Evolutionary conservation across 2,329 filamentous ascomycete genomes (phyloP), one percentile per base, ranked within the genome.

Genomic region (Talaromyces sp.): DNA sequence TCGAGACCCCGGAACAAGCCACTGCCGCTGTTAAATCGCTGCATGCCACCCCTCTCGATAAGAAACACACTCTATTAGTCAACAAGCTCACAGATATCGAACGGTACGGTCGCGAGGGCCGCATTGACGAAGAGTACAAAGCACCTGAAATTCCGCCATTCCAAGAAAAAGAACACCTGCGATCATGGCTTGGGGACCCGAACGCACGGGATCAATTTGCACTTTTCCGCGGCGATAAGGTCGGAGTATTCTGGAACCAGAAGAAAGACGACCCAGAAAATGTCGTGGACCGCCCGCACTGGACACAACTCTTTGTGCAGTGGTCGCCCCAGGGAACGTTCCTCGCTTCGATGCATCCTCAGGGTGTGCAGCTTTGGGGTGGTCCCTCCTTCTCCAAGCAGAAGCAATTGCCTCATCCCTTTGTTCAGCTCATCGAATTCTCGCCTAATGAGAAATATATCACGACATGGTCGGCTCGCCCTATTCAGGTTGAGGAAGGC

Each of bases 11-110:
- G 60, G 91, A 89, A 72, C 93, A 98, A 81, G 95, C 95, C 29
- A 84, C 90, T 60, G 90, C 90, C 58, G 95, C 93, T 60, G 91
- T 93, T 69, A 93, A 96, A 76, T 86, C 90, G 70, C 88, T 99
- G 62, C 88, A 99, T 77, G 86, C 86, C 70, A 87, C 89, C 6
- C 86, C 93, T 51, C 89, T 99, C 71, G 95, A 99, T 81, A 98
- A 96, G 85, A 97, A 89, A 81, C 93, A 99, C 83, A 96, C 86
- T 57, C 86, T 99, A 69, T 85, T 89, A 65, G 93, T 99, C 69
- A 99, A 99, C 86, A 99, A 99, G 80, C 84, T 99, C 70, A 97
- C 93, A 70, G 95, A 99, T 74, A 93, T 99, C 71, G 95, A 99
- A 75, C 89, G 95, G 67, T 99, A 91, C 76, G 95, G 95, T 65